These are phyloP conservation scores for Phylloporus sp. DNA, from an alignment of 768 basidiomycete species.

Conservation along the genomic window DNA sequence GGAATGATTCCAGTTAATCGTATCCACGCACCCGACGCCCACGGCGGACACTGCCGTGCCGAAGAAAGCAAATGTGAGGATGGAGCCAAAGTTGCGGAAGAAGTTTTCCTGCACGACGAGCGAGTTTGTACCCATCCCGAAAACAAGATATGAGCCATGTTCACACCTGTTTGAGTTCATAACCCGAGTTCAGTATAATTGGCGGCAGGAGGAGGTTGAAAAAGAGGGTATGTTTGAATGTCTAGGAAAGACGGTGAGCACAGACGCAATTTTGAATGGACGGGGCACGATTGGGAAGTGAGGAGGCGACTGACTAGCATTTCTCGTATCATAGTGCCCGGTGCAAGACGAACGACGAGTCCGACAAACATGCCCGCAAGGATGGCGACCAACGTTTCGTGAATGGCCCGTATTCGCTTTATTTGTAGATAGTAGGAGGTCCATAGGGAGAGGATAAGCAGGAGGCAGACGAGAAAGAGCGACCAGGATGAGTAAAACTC, in stretches of 20 bases:
- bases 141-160: background rate
- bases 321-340: constrained; percentile 91
- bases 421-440: constrained; percentile 98
- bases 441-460: constrained; percentile 91
- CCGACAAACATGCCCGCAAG: constrained; percentile 97
- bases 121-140: background rate
- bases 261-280: no score
- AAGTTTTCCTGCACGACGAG: constrained; percentile 77
- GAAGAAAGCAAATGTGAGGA: constrained; percentile 87
- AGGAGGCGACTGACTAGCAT: constrained; percentile 79
- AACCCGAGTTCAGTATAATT: constrained; percentile 97
- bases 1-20: background rate
- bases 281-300: no score
- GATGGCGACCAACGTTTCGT: constrained; percentile 95
- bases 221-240: constrained; percentile 95
- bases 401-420: constrained; percentile 89
- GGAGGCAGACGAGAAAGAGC: constrained; percentile 86
- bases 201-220: constrained; percentile 98
- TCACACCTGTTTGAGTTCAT: constrained; percentile 90
- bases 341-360: constrained; percentile 81
- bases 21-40: constrained; percentile 78
- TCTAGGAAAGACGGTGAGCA: constrained; percentile 45
- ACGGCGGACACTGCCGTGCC: constrained; percentile 97
- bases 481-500: constrained; percentile 93
- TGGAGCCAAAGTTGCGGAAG: constrained; percentile 97